Conservation (phyloP, 805 yeast genomes). For the Suhomyces faveliae region DNA sequence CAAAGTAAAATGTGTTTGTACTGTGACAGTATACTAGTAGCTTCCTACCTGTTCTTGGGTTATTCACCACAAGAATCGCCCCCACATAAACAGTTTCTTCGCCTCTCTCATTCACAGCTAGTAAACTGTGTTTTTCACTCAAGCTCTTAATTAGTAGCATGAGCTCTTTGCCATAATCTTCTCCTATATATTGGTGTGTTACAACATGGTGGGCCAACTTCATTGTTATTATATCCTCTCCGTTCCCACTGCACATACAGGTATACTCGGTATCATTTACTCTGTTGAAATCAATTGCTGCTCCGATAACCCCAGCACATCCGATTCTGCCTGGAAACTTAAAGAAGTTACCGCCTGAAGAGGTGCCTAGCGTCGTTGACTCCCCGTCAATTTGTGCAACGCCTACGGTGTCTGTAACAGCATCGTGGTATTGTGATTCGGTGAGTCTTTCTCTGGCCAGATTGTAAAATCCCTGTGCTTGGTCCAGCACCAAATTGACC, state of each 20-base stretch:
- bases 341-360: constrained; percentile 56
- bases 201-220: constrained; percentile 36
- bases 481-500: constrained; percentile 11
- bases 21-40: constrained; percentile 35
- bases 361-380: constrained; percentile 30
- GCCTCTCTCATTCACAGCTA: constrained; percentile 12
- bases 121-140: constrained; percentile 9
- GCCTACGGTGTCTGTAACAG: constrained; percentile 48
- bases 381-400: constrained; percentile 20
- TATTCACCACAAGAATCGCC: constrained; percentile 22
- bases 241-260: constrained; percentile 53
- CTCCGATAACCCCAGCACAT: constrained; percentile 52
- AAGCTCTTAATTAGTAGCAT: constrained; percentile 15
- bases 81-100: constrained; percentile 30
- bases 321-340: constrained; percentile 51
- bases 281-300: constrained; percentile 33
- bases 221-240: constrained; percentile 51
- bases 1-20: constrained; percentile 30
- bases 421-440: background rate
- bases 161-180: constrained; percentile 19
- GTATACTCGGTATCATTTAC: constrained; percentile 23
- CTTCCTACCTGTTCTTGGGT: constrained; percentile 4
- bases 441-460: constrained; percentile 1
- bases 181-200: constrained; percentile 12
- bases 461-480: constrained; percentile 11